Evolutionary conservation across 768 basidiomycete genomes (phyloP), one percentile per base, ranked within the genome.

Genomic region (Termitomyces sp.): DNA sequence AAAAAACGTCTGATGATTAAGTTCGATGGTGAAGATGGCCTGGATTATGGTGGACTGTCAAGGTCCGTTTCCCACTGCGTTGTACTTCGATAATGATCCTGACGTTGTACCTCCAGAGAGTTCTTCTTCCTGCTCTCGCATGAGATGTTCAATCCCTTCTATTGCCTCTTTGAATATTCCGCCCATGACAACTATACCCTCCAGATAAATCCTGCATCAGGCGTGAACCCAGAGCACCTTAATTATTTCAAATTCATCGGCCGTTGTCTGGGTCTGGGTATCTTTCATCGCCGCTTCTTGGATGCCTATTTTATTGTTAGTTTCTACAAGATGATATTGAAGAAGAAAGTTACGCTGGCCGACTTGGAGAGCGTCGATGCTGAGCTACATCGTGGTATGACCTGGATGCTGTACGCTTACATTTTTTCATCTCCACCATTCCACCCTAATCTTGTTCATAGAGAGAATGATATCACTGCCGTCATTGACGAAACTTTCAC

Each of bases 211-310:
- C 96, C 96, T 12, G 95, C 94, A 10, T 97, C 95, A 38, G 93
- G 93, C 47, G 94, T 99, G 67, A 99, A 99, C 74, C 97, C 97
- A 0, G 97, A 99, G 76, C 97, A 99, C 76, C 77, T 99, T 72
- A 98, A 98, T 79, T 99, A 98, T 79, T 98, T 98, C 90, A 98
- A 98, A 79, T 98, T 99, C 76, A 98, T 99, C 66, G 97, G 97
- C 9, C 88, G 97, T 40, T 93, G 91, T 70, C 81, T 98, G 58
- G 95, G 96, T 56, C 83, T 98, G 48, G 96, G 93, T 65, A 98
- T 99, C 73, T 99, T 99, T 87, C 97, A 99, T 73, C 88, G 97
- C 58, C 92, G 97, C 10, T 99, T 99, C 88, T 79, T 99, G 65
- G 97, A 99, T 67, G 96, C 96, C 40, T 98, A 98, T 82, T 99